Percentiles rank a stretch among this genome's conserved stretches.
These are phyloP conservation scores for Patellaria atrata DNA, from an alignment of 495 filamentous ascomycete species.

Conservation along the genomic window DNA sequence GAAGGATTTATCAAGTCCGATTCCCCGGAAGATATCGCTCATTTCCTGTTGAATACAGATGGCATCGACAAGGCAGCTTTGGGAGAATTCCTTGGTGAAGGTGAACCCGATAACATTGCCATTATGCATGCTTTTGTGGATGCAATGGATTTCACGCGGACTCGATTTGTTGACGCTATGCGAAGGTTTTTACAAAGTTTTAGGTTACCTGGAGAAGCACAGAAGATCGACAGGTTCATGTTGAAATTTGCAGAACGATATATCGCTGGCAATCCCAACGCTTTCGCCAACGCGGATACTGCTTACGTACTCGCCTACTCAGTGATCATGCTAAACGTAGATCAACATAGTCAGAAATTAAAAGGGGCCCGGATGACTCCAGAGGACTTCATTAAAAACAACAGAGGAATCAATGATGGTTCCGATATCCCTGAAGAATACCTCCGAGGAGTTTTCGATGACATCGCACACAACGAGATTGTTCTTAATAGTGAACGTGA, in stretches of 20 bases:
- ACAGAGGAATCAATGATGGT: conserved; percentile 94
- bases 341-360: conserved; percentile 81
- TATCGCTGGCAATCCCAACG: conserved; percentile 84
- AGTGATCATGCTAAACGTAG: conserved; percentile 58
- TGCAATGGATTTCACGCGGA: conserved; percentile 83
- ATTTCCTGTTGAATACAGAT: conserved; percentile 61
- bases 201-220: conserved; percentile 86
- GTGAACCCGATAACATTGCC: conserved; percentile 78
- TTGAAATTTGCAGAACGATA: conserved; percentile 97
- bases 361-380: conserved; percentile 75
- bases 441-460: conserved; percentile 74
- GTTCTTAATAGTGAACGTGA: conserved; percentile 86
- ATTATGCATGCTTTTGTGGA: conserved; percentile 99
- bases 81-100: conserved; percentile 91
- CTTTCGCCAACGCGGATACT: conserved; percentile 95
- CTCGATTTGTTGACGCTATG: conserved; percentile 84
- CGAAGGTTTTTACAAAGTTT: conserved; percentile 89
- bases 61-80: conserved; percentile 79
- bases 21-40: conserved; percentile 66
- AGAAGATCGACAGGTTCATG: conserved; percentile 99
- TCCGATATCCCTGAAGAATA: conserved; percentile 90
- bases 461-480: conserved; percentile 84
- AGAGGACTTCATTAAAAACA: conserved; percentile 98
- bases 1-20: conserved; percentile 75
- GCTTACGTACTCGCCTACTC: conserved; percentile 94